Percentiles rank a stretch among this genome's conserved stretches.
Conservation (phyloP, 164 flowering plant species). For the Liriodendron chinense region DNA sequence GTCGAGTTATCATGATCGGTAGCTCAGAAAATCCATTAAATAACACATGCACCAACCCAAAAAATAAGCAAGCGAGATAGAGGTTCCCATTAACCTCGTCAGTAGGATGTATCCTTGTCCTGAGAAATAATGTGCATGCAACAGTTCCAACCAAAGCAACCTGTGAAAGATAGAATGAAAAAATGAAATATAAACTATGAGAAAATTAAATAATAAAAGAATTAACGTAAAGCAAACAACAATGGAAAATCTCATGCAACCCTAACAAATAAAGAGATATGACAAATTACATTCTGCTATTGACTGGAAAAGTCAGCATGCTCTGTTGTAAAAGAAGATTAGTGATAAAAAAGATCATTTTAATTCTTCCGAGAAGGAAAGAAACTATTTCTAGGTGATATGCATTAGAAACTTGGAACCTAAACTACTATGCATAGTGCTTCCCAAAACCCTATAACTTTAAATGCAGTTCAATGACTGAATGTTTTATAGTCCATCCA, state of each 20-base stretch:
- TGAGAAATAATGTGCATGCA: conserved; percentile 65
- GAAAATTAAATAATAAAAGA: neutral
- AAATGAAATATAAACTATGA: neutral
- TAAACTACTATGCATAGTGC: no score
- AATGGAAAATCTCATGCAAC: neutral
- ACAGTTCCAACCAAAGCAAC: conserved; percentile 83
- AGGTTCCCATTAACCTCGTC: conserved; percentile 63
- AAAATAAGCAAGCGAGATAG: conserved; percentile 75
- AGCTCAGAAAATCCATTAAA: conserved; percentile 91
- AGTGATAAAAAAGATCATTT: no score
- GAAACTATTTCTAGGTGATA: no score
- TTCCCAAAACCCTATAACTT: no score
- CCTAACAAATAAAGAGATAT: neutral
- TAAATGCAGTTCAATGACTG: no score
- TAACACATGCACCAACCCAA: conserved; percentile 80
- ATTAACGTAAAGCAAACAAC: neutral
- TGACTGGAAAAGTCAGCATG: neutral
- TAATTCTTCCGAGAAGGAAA: no score
- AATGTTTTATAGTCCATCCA: no score
- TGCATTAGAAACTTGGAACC: no score
- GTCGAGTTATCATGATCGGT: conserved; percentile 71
- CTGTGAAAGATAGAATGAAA: conserved; percentile 32
- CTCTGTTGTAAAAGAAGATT: neutral
- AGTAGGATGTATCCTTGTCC: conserved; percentile 66
- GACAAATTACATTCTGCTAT: neutral